Base-by-base conservation (phyloP, 1,284 basidiomycete species). In the Trichosporon sp. region DNA sequence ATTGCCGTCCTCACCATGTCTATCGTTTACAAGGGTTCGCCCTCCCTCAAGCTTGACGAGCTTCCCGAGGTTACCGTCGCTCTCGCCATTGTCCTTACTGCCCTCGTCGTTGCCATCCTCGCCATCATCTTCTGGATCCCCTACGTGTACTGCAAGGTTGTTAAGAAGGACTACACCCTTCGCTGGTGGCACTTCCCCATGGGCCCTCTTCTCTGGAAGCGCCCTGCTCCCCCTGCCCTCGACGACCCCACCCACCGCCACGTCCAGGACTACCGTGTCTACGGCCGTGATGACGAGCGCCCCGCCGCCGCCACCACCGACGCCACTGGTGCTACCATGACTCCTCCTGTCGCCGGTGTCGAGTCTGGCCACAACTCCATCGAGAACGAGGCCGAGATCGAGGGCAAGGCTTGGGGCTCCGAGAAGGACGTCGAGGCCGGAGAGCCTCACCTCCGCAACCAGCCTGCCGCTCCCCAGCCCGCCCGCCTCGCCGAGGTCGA, bases 41-140 rank as follows among this genome's bases (percentile, higher is more conserved):
- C 82, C 9, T 65, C 72, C 9, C 82, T 86, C 70, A 81, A 82
- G 2, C 81, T 86, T 60, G 78, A 83, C 64, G 75, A 83, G 68
- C 75, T 83, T 0, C 63, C 75, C 13, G 60, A 71, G 1, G 75
- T 76, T 11, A 83, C 83, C 27, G 77, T 82, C 34, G 83, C 83
- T 3, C 80, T 81, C 1, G 85, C 84, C 27, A 84, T 85, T 66
- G 73, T 84, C 64, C 76, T 84, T 8, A 84, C 85, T 13, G 83
- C 77, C 1, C 69, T 81, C 2, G 85, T 83, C 51, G 73, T 86
- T 35, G 72, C 81, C 18, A 58, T 80, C 51, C 75, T 86, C 11
- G 77, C 85, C 2, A 65, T 81, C 64, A 23, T 86, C 70, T 86
- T 86, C 78, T 86, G 84, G 83, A 65, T 86, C 2, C 86, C 86